Conservation (phyloP, 768 basidiomycete species). For the Suillus decipiens region DNA sequence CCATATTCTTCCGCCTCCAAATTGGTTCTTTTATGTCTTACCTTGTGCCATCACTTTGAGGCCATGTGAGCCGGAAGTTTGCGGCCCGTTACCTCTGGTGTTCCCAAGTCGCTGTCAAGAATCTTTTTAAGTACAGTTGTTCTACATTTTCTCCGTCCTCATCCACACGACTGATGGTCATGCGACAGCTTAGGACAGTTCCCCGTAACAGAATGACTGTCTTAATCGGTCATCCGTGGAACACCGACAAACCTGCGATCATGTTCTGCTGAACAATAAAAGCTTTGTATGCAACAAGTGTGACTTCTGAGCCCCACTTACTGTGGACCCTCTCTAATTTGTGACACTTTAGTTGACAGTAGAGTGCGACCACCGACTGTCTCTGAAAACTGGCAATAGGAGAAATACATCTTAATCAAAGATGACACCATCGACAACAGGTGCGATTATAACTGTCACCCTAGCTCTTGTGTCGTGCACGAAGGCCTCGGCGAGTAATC, state of each 20-base stretch:
- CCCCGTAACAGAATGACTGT: neutral
- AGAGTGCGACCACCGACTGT: neutral
- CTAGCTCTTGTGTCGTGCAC: constrained; percentile 4
- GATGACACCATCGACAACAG: constrained; percentile 10
- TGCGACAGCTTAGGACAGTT: constrained; percentile 5
- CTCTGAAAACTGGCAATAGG: constrained; percentile 4
- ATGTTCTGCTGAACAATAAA: constrained; percentile 10
- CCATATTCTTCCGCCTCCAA: neutral
- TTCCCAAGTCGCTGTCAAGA: neutral
- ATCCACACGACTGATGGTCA: constrained; percentile 16
- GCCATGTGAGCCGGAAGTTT: neutral
- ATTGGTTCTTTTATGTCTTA: neutral
- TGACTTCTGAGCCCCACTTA: neutral
- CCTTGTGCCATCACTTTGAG: neutral
- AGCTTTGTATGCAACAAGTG: neutral
- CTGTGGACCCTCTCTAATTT: neutral
- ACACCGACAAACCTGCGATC: constrained; percentile 3
- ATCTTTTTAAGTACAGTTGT: neutral
- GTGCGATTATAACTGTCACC: constrained; percentile 6
- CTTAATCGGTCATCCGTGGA: constrained; percentile 7
- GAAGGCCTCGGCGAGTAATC: neutral
- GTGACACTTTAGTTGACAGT: neutral
- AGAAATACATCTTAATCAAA: neutral
- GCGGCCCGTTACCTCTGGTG: neutral
- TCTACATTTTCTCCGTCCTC: constrained; percentile 6